Evolutionary conservation across 805 yeast species (phyloP).

Genomic region (Hanseniaspora lachancei): DNA sequence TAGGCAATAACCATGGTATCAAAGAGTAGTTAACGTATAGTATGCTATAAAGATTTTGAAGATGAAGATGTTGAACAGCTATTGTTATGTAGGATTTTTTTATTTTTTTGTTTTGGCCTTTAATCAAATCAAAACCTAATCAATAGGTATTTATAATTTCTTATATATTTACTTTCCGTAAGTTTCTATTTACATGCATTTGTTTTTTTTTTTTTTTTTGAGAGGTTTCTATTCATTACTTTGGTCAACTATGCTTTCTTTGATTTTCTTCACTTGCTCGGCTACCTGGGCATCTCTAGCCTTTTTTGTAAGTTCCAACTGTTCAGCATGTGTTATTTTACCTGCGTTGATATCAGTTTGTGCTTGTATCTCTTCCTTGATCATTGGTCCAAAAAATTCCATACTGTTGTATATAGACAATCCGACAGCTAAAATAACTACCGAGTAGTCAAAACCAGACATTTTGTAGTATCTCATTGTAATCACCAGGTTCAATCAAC

Average conservation of each 20-base stretch:
- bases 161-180: neutral
- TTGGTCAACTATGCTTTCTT: neutral
- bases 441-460: slow-evolving; percentile 7
- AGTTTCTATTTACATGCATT: neutral
- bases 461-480: slow-evolving; percentile 10
- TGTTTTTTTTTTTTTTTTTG: neutral
- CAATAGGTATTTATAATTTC: neutral
- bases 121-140: no score
- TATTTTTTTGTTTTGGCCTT: neutral
- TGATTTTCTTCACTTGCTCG: neutral
- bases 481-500: no score
- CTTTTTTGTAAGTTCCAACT: neutral
- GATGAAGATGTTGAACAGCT: neutral
- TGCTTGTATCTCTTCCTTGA: slow-evolving; percentile 5
- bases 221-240: neutral
- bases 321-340: neutral
- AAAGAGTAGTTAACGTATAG: no score
- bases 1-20: no score
- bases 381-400: slow-evolving; percentile 11
- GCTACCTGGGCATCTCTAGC: neutral
- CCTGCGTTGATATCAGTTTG: slow-evolving; percentile 13
- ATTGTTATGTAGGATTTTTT: neutral
- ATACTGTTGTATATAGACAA: slow-evolving; percentile 6
- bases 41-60: no score
- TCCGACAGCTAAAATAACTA: neutral